Evolutionary conservation across 495 filamentous ascomycete species (phyloP).

Genomic region (Niebla homalea): DNA sequence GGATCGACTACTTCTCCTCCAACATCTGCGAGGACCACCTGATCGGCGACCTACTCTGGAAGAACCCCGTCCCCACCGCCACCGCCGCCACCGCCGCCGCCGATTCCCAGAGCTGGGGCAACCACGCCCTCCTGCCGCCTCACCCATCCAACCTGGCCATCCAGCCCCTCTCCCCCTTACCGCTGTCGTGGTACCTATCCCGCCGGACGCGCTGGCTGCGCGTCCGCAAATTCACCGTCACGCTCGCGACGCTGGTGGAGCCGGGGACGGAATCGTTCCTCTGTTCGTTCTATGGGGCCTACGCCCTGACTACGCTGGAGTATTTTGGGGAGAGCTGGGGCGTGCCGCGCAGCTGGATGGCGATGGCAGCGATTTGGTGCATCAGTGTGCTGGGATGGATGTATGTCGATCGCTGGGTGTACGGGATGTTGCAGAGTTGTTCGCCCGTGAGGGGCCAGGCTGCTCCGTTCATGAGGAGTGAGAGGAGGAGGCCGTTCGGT

Average conservation of each 20-base stretch:
- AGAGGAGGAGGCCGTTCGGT: constrained; percentile 17
- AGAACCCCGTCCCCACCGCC: constrained; percentile 30
- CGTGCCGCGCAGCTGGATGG: constrained; percentile 52
- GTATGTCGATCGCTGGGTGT: constrained; percentile 57
- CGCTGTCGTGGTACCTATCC: constrained; percentile 63
- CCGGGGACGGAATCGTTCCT: constrained; percentile 84
- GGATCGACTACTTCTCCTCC: constrained; percentile 82
- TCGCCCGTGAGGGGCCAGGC: constrained; percentile 52
- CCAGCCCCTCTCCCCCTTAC: constrained; percentile 77
- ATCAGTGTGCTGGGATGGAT: constrained; percentile 59
- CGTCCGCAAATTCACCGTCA: constrained; percentile 87
- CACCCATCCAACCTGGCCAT: constrained; percentile 68
- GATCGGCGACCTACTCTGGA: constrained; percentile 86
- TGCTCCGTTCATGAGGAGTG: constrained; percentile 19
- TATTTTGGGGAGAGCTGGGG: constrained; percentile 41
- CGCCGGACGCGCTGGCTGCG: constrained; percentile 83
- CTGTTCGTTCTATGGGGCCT: constrained; percentile 68
- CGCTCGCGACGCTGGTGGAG: constrained; percentile 82
- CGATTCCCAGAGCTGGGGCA: constrained; percentile 43
- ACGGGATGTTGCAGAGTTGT: constrained; percentile 56
- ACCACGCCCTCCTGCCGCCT: constrained; percentile 57
- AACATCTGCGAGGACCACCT: constrained; percentile 98
- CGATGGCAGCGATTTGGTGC: constrained; percentile 53
- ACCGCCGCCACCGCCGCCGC: constrained; percentile 12
- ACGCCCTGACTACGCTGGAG: constrained; percentile 60